These are phyloP conservation scores for Curvularia eragrostidis DNA, from an alignment of 2,329 filamentous ascomycete genomes.

Conservation along the genomic window DNA sequence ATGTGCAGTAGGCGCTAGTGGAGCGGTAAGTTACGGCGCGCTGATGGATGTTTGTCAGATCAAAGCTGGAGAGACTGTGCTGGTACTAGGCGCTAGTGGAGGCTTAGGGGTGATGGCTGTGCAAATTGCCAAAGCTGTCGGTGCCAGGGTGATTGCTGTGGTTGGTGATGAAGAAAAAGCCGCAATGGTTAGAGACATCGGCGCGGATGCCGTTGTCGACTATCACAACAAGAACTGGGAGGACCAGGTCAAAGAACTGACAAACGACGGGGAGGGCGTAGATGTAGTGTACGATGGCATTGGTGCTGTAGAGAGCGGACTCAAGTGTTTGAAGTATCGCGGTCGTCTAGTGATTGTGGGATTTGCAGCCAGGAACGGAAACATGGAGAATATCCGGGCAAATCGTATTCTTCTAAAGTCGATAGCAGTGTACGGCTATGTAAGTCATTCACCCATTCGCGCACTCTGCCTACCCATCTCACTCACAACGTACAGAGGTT, in stretches of 20 bases:
- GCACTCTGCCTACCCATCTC: not conserved
- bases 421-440: conserved; percentile 36
- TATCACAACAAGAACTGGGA: conserved; percentile 58
- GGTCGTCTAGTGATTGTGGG: conserved; percentile 64
- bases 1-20: conserved; percentile 61
- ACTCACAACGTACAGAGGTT: conserved; percentile 54
- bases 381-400: conserved; percentile 55
- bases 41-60: conserved; percentile 54
- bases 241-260: conserved; percentile 57
- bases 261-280: conserved; percentile 57
- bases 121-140: conserved; percentile 61
- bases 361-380: conserved; percentile 62
- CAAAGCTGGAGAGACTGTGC: conserved; percentile 56
- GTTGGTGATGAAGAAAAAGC: conserved; percentile 58
- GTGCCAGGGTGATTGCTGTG: conserved; percentile 62
- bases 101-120: conserved; percentile 64
- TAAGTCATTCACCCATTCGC: conserved; percentile 11
- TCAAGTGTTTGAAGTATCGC: conserved; percentile 62
- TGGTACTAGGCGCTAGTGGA: conserved; percentile 64
- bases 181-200: conserved; percentile 49
- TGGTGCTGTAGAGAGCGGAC: conserved; percentile 61
- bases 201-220: conserved; percentile 54
- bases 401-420: conserved; percentile 36
- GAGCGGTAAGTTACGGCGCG: conserved; percentile 63
- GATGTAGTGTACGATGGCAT: conserved; percentile 66